These are phyloP conservation scores for Penicillium sp. DNA, from an alignment of 2,329 filamentous ascomycete species.

Conservation along the genomic window DNA sequence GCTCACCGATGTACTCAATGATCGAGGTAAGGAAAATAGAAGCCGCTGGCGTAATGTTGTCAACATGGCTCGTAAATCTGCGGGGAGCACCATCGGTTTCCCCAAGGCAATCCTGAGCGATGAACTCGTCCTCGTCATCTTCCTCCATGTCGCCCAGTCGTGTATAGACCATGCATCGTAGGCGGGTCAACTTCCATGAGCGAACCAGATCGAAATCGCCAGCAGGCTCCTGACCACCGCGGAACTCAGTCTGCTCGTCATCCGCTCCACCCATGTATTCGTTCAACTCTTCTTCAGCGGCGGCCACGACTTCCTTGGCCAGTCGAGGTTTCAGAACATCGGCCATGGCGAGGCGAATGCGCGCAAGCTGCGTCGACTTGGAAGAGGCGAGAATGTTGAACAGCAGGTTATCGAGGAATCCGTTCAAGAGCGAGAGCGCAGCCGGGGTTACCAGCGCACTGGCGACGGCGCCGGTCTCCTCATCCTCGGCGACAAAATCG, in stretches of 20 bases:
- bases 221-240: slow-evolving; percentile 49
- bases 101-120: slow-evolving; percentile 71
- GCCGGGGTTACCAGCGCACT: slow-evolving; percentile 68
- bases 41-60: slow-evolving; percentile 78
- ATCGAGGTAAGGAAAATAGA: slow-evolving; percentile 96
- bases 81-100: slow-evolving; percentile 56
- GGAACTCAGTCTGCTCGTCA: slow-evolving; percentile 66
- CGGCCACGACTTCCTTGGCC: slow-evolving; percentile 75
- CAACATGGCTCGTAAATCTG: slow-evolving; percentile 53
- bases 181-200: slow-evolving; percentile 86
- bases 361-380: slow-evolving; percentile 69
- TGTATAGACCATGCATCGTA: slow-evolving; percentile 98
- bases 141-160: slow-evolving; percentile 96
- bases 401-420: slow-evolving; percentile 87
- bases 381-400: slow-evolving; percentile 83
- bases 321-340: slow-evolving; percentile 87
- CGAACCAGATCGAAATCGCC: slow-evolving; percentile 83
- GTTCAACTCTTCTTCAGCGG: slow-evolving; percentile 78
- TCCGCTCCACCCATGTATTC: slow-evolving; percentile 80
- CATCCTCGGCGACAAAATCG: slow-evolving; percentile 65
- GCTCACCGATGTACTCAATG: slow-evolving; percentile 88
- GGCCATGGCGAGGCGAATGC: slow-evolving; percentile 74
- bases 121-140: slow-evolving; percentile 88
- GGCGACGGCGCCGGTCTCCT: slow-evolving; percentile 61
- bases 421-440: slow-evolving; percentile 77